Base-by-base conservation (phyloP, 108 stramenopile genomes). In the Cyclotella atomus region DNA sequence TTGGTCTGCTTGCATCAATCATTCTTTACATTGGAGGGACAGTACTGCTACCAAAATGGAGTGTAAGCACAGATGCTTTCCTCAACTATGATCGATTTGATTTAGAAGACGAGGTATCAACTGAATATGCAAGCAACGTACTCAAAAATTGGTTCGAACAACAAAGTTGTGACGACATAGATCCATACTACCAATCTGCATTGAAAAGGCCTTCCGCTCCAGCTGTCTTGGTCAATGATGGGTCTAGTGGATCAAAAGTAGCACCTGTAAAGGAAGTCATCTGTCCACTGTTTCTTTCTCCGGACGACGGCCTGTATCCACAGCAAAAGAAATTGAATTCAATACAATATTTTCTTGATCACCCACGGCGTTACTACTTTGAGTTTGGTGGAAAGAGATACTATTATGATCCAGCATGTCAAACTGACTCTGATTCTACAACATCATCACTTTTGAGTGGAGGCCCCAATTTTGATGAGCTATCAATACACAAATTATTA, bases 21-120 rank as follows among this genome's bases (percentile, higher is more conserved):
- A 19, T 71, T 10, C 2, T 73, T 0, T 79, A 73, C 24, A 61
- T 87, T 12, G 81, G 75, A 21, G 69, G 74, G 41, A 78, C 77
- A 17, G 32, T 83, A 21, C 63, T 90, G 59, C 33, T 83, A 15
- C 89, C 89, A 21, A 72, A 57, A 38, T 90, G 89, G 89, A 84
- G 76, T 70, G 75, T 73, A 4, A 21, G 43, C 14, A 29, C 66
- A 0, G 47, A 65, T 24, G 76, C 82, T 17, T 75, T 77, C 19
- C 49, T 83, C 4, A 85, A 83, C 30, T 84, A 85, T 45, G 49
- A 33, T 50, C 49, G 50, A 29, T 47, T 46, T 16, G 49, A 75
- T 28, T 24, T 68, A 47, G 6, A 66, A 64, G 43, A 71, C 52
- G 7, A 32, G 21, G 25, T 57, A 36, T 12, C 16, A 45, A 47